Evolutionary conservation across 176 grass and related monocot genomes (phyloP).

Genomic region (Phyllostachys edulis): DNA sequence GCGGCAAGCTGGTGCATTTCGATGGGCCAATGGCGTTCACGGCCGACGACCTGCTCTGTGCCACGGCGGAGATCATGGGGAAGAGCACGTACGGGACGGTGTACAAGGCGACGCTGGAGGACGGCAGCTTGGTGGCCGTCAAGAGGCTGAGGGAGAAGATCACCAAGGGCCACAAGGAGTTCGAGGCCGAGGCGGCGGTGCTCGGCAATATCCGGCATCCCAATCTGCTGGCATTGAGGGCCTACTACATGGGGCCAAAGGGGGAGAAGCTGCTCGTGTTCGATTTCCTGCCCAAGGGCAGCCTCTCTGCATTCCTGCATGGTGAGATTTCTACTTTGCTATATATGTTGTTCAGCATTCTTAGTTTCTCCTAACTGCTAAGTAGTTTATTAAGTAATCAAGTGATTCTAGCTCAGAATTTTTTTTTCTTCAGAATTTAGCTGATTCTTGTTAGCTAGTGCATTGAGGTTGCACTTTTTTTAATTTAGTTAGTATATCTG

Average conservation of each 20-base stretch:
- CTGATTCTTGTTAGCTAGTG: too few relatives aligned
- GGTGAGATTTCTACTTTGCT: slow-evolving; percentile 22
- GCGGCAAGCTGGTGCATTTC: background rate
- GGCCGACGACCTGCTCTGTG: slow-evolving; percentile 52
- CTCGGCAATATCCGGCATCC: slow-evolving; percentile 57
- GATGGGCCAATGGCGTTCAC: background rate
- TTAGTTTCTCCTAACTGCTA: background rate
- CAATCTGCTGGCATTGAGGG: slow-evolving; percentile 55
- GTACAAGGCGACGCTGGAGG: background rate
- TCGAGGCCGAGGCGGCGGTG: slow-evolving; percentile 53
- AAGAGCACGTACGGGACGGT: background rate
- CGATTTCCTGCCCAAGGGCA: slow-evolving; percentile 66
- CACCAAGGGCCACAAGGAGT: slow-evolving; percentile 70
- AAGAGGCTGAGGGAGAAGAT: slow-evolving; percentile 67
- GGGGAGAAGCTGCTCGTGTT: slow-evolving; percentile 80
- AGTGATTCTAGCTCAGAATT: background rate
- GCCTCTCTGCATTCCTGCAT: slow-evolving; percentile 61
- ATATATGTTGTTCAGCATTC: background rate
- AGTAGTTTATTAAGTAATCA: background rate
- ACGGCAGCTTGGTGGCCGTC: background rate
- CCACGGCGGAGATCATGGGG: slow-evolving; percentile 66
- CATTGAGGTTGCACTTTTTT: background rate
- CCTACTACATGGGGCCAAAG: slow-evolving; percentile 65
- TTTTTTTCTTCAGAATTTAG: background rate
- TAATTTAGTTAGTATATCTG: background rate